These are phyloP conservation scores for Cyathus striatus DNA, from an alignment of 768 basidiomycete species.

Conservation along the genomic window DNA sequence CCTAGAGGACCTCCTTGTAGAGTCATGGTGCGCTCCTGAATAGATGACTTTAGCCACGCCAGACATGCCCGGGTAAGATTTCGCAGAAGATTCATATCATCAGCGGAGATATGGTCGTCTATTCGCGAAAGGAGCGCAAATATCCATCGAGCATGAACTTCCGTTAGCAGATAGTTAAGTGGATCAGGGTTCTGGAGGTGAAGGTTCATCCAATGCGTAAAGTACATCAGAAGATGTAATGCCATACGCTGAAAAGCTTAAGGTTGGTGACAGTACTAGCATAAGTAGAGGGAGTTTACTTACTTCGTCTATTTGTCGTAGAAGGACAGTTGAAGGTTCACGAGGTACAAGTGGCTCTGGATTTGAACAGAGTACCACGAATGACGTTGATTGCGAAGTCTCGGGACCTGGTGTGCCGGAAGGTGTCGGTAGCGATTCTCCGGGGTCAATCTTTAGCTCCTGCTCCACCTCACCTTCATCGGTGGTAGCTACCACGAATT, in stretches of 20 bases:
- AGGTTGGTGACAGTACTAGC: conserved; percentile 10
- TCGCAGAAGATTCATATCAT: conserved; percentile 75
- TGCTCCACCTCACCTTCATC: conserved; percentile 40
- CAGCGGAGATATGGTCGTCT: conserved; percentile 64
- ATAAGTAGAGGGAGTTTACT: conserved; percentile 11
- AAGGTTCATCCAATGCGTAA: conserved; percentile 72
- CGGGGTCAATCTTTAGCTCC: conserved; percentile 23
- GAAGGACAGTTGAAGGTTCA: conserved; percentile 53
- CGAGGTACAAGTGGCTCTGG: conserved; percentile 15
- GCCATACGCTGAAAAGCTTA: conserved; percentile 55
- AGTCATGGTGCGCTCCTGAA: conserved; percentile 12
- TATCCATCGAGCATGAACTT: conserved; percentile 71
- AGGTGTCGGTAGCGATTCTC: conserved; percentile 36
- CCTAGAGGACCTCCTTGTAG: too few species aligned
- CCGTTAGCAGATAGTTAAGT: conserved; percentile 34
- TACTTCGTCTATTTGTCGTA: conserved; percentile 68
- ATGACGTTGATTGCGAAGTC: not conserved
- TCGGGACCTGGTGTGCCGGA: conserved; percentile 27
- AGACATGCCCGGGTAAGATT: conserved; percentile 71
- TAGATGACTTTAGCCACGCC: conserved; percentile 36
- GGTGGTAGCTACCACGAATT: conserved; percentile 25
- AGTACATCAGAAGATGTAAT: conserved; percentile 79
- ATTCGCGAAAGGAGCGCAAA: conserved; percentile 67
- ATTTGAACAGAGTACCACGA: not conserved
- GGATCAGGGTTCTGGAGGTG: conserved; percentile 43